A percentile compares a stretch with the other conserved stretches of the same genome.
Evolutionary conservation across 345 rosid genomes (phyloP).

Genomic region (Syzygium aqueum): DNA sequence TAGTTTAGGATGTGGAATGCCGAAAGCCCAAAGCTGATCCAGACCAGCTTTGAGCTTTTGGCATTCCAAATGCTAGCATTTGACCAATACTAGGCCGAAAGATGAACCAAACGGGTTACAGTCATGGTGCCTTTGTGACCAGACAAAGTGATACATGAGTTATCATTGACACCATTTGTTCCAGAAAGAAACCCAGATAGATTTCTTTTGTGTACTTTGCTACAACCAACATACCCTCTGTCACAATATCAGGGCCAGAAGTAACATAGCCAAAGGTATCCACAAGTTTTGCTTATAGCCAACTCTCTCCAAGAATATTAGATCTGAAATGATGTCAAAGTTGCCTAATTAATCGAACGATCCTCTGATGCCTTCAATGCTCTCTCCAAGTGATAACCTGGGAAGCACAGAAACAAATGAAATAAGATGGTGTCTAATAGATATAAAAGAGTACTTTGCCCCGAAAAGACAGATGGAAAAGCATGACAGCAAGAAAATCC

Average conservation of each 20-base stretch:
- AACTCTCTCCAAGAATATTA: not conserved
- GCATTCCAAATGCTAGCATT: no score
- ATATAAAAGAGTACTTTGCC: not conserved
- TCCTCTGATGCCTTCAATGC: constrained; percentile 43
- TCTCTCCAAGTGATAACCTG: constrained; percentile 53
- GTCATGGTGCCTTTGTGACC: not conserved
- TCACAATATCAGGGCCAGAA: not conserved
- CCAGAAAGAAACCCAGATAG: not conserved
- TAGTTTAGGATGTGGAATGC: no score
- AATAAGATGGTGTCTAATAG: not conserved
- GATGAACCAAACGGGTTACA: not conserved
- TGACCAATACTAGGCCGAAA: no score
- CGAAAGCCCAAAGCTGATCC: no score
- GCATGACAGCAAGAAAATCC: not conserved
- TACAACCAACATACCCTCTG: not conserved
- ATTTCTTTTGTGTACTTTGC: not conserved
- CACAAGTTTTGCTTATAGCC: not conserved
- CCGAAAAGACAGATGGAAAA: not conserved
- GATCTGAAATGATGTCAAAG: not conserved
- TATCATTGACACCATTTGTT: not conserved
- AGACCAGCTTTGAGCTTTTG: no score
- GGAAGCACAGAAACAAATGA: not conserved
- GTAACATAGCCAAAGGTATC: not conserved
- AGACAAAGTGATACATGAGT: not conserved
- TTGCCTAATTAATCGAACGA: constrained; percentile 23